Evolutionary conservation across 1,284 basidiomycete genomes (phyloP), one percentile per base, ranked within the genome.

Genomic region (Tilletia indica): DNA sequence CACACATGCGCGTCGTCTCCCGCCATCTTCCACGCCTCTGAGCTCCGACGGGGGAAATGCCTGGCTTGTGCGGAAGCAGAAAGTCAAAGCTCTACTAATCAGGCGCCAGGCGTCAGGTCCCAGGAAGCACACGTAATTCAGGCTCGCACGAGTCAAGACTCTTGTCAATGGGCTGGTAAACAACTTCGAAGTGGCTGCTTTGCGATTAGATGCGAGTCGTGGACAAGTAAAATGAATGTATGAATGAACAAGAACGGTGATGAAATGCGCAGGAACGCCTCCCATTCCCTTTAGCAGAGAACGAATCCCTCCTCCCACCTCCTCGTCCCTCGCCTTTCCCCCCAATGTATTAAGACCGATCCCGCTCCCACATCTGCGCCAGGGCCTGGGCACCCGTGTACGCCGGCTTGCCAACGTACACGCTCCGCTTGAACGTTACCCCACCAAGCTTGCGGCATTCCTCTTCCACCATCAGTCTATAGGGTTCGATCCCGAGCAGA

Each of bases 341-440:
- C 51, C 19, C n/a, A 54, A 8, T 54, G 25, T 31, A 31, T 31
- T 31, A 6, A 8, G 6, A 19, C 51, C 51, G 25, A 21, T 56
- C 63, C 14, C 51, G 70, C 38, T 72, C 72, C 73, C 73, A 74
- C 54, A 73, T 48, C n/a, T 58, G 21, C 6, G 73, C 73, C 25
- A 77, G 54, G 4, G 75, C 74, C 31, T 54, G 47, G 1, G 74
- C 72, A 9, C 75, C 75, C 19, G 74, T 69, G 47, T 51, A 67
- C 25, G 74, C 74, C 34, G 72, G 74, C 70, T 74, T 72, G 19
- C 48, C 64, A 4, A 77, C 74, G 48, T 70, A 72, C 25, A 70
- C 75, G 19, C 61, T 51, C 3, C 71, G 42, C n/a, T 49, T 56
- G 49, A 77, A 77, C 25, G 34, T 12, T 9, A 71, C 48, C 21